Conservation (phyloP, 208 protist species). For the Paratrypanosoma confusum region DNA sequence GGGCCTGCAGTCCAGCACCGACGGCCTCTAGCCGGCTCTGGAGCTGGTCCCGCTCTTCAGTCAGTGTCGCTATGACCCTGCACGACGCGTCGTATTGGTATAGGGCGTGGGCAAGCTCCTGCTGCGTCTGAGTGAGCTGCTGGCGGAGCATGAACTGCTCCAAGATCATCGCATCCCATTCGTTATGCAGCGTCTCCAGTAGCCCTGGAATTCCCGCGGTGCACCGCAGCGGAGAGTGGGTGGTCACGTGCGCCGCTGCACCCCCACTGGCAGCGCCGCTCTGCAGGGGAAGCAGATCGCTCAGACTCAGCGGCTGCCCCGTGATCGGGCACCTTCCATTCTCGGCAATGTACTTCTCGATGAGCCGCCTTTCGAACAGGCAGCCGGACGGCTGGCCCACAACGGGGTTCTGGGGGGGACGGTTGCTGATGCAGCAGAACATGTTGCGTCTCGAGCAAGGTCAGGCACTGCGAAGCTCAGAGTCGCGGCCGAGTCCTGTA, state of each 20-base stretch:
- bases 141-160: conserved; percentile 96
- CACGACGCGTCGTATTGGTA: conserved; percentile 99
- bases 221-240: conserved; percentile 10
- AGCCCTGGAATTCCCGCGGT: conserved; percentile 86
- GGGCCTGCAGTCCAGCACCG: not conserved
- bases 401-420: conserved; percentile 90
- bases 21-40: not conserved
- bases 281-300: conserved; percentile 85
- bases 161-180: conserved; percentile 98
- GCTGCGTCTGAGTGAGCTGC: conserved; percentile 78
- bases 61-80: conserved; percentile 95
- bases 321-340: conserved; percentile 93
- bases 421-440: conserved; percentile 76
- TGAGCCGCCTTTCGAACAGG: conserved; percentile 93
- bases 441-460: conserved; percentile 17
- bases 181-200: conserved; percentile 91
- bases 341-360: conserved; percentile 92
- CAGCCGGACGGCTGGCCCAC: conserved; percentile 87
- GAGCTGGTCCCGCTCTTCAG: conserved; percentile 46
- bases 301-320: conserved; percentile 56
- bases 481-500: too few relatives aligned
- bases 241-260: conserved; percentile 16
- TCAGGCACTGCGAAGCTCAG: too few relatives aligned
- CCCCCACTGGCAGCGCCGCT: conserved; percentile 7
- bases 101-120: conserved; percentile 95